These are phyloP conservation scores for Skeletonema grethae DNA, from an alignment of 108 stramenopile genomes.

Conservation along the genomic window DNA sequence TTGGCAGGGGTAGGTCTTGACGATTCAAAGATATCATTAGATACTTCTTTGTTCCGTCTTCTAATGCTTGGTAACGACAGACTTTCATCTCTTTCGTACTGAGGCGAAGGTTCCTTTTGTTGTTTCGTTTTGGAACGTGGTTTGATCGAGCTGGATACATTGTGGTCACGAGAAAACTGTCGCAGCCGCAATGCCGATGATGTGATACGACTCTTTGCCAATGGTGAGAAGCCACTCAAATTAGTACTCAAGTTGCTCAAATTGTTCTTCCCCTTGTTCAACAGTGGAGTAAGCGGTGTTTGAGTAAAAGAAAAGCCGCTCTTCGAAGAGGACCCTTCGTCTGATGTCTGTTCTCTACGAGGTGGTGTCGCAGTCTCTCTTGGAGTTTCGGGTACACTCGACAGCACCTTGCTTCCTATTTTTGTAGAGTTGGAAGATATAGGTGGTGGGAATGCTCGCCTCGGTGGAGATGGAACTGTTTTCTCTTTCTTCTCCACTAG, in stretches of 20 bases:
- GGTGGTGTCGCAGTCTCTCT: background rate
- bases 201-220: conserved; percentile 42
- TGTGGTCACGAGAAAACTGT: conserved; percentile 44
- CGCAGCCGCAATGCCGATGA: conserved; percentile 37
- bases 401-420: background rate
- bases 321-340: background rate
- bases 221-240: conserved; percentile 26
- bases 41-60: background rate
- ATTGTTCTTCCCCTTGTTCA: background rate
- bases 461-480: background rate
- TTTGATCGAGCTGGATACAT: background rate
- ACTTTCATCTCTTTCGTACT: background rate
- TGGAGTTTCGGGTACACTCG: background rate
- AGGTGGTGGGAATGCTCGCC: conserved; percentile 1
- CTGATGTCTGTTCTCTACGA: background rate
- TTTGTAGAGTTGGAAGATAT: background rate
- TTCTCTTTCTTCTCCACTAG: background rate
- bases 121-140: background rate
- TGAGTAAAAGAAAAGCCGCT: background rate
- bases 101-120: background rate
- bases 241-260: conserved; percentile 1
- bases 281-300: conserved; percentile 13
- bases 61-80: background rate
- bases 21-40: background rate
- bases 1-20: background rate